Evolutionary conservation across 257 asterid species (phyloP), one percentile per base, ranked within the genome.

Genomic region (Misopates orontium): DNA sequence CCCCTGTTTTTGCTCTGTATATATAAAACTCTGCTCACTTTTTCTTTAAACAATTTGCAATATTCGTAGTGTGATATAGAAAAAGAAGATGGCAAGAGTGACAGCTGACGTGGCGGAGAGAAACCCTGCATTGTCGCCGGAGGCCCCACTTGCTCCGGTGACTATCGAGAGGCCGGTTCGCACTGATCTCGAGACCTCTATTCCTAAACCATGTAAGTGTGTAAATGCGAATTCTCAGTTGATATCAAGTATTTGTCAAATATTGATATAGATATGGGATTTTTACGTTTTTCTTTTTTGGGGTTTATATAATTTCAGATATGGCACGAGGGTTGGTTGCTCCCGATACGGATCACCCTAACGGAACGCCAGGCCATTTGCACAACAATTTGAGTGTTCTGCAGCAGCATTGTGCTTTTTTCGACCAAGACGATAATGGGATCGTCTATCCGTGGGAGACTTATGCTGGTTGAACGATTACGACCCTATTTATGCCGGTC

Each of bases 191-290:
- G 97, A 89, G 59, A 75, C 82, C 22, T 71, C 76, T 9, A 79
- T 92, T 28, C 98, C 95, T 0, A 92, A 92, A 69, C 98, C 98
- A 7, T 89, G 98, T 89, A 73, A 83, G 85, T 21, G n/a, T n/a
- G n/a, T n/a, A n/a, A n/a, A n/a, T n/a, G n/a, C n/a, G n/a, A n/a
- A n/a, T n/a, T n/a, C n/a, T n/a, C n/a, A n/a, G n/a, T n/a, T n/a
- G n/a, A n/a, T n/a, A n/a, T n/a, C n/a, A n/a, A n/a, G n/a, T n/a
- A n/a, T n/a, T n/a, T n/a, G n/a, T n/a, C n/a, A n/a, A n/a, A n/a
- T n/a, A n/a, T n/a, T n/a, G n/a, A n/a, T n/a, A n/a, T n/a, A n/a
- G n/a, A n/a, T n/a, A n/a, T n/a, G n/a, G n/a, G n/a, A 16, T 18
- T 10, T 41, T 59, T 1, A n/a, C n/a, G n/a, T n/a, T 9, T 32